Evolutionary conservation across 2,329 filamentous ascomycete species (phyloP), one percentile per base, ranked within the genome.

Genomic region (Apiospora malaysiana): DNA sequence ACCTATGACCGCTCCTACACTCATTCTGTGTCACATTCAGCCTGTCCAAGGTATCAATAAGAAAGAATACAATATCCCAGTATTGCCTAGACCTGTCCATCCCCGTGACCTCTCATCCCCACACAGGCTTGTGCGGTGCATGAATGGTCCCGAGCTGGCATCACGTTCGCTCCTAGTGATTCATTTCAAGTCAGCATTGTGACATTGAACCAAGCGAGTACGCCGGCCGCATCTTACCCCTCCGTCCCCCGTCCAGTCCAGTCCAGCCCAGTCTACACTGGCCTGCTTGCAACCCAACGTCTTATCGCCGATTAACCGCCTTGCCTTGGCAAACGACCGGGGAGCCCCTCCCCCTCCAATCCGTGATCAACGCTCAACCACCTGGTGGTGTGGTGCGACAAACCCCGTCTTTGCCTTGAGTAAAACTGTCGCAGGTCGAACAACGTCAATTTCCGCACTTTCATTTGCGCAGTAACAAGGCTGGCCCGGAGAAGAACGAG

Each of bases 21-120:
- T 63, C 56, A 40, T 63, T 63, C n/a, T 63, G 56, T 37, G 56
- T 21, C 56, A 63, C 56, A 63, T 40, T n/a, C 56, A 40, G 56
- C 56, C 56, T 63, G 32, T 32, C 56, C 18, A 63, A 63, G 56
- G 56, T 63, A 63, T 63, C 56, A 63, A 63, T 63, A 63, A 63
- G 56, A 63, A 63, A 63, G 56, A 63, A 63, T 63, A 40, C 56
- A n/a, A 40, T 63, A 63, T 63, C 56, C 56, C 56, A 63, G 56
- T 63, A 63, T 63, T 63, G 56, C 56, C 56, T 63, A 63, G 56
- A 63, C 56, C 56, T 63, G 32, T 63, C 56, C 18, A 63, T 40
- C 56, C 56, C 37, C 56, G 56, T 63, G 56, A 63, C 56, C 56
- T 63, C 16, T 32, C 56, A 63, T 63, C 56, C 32, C 56, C 56